Percentiles rank a stretch among this genome's conserved stretches.
phyloP scores from a whole-genome alignment of 208 protist genomes.

The Naegleria lovaniensis region DNA sequence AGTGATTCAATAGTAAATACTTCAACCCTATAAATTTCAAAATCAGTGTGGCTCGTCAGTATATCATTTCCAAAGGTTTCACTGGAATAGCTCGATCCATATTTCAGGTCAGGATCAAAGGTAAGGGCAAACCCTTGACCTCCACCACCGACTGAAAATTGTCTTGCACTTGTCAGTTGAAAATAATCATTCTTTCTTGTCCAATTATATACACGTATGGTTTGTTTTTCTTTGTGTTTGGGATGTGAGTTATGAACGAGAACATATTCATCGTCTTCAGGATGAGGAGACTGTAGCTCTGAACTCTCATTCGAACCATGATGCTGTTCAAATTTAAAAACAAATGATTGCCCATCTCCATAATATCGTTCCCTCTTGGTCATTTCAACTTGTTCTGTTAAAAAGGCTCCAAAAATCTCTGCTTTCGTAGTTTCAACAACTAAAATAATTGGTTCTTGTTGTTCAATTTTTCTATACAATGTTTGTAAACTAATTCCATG shows the following conservation, averaged over 20 bases:
- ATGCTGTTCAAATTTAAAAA: background rate
- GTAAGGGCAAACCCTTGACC: background rate
- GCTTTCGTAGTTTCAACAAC: background rate
- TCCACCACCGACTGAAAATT: background rate
- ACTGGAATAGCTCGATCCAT: background rate
- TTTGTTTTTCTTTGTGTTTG: background rate
- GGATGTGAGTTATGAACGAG: background rate
- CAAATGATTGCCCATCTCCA: background rate
- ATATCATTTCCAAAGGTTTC: background rate
- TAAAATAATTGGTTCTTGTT: background rate
- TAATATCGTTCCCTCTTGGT: background rate
- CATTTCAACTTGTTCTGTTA: background rate
- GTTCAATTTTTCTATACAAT: background rate
- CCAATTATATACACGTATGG: background rate
- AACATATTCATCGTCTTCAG: background rate
- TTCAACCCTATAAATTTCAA: background rate
- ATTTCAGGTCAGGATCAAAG: background rate
- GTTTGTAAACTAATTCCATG: background rate
- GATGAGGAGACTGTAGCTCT: background rate
- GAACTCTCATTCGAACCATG: background rate
- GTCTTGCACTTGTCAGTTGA: background rate
- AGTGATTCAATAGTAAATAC: background rate
- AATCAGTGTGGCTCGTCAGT: background rate
- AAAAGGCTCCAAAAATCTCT: background rate
- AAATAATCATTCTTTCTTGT: background rate